A percentile compares a stretch with the other conserved stretches of the same genome.
Evolutionary conservation across 768 basidiomycete genomes (phyloP).

Genomic region (Lenzites betulinus): DNA sequence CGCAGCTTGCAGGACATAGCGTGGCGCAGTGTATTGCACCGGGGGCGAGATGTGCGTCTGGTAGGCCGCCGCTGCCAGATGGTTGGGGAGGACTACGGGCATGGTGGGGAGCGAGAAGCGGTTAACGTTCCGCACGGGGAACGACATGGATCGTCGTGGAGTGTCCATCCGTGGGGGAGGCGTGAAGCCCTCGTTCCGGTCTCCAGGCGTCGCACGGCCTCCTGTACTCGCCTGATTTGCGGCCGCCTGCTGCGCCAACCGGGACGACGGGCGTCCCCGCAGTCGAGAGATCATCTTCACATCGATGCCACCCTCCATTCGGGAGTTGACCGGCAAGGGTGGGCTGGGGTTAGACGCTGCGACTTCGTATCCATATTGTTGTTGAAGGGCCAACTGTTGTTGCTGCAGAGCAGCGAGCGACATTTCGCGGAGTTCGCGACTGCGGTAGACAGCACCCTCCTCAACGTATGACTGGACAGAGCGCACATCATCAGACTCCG

Average conservation of each 20-base stretch:
- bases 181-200: constrained; percentile 17
- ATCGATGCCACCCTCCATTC: constrained; percentile 22
- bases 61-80: constrained; percentile 9
- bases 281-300: constrained; percentile 24
- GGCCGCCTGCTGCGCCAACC: constrained; percentile 19
- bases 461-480: constrained; percentile 69
- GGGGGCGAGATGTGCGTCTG: constrained; percentile 18
- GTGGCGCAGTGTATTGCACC: constrained; percentile 10
- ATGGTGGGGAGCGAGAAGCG: constrained; percentile 18
- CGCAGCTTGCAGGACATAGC: constrained; percentile 12
- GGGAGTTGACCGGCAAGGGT: constrained; percentile 5
- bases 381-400: constrained; percentile 9
- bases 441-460: constrained; percentile 30
- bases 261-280: constrained; percentile 25
- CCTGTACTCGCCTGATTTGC: background rate
- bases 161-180: constrained; percentile 34
- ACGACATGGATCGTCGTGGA: constrained; percentile 37
- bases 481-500: constrained; percentile 69
- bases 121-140: constrained; percentile 31
- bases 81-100: constrained; percentile 15
- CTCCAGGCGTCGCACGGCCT: constrained; percentile 10
- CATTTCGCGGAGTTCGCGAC: constrained; percentile 18
- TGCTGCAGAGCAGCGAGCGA: constrained; percentile 13
- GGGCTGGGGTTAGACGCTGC: constrained; percentile 15
- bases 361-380: constrained; percentile 21